phyloP scores from a whole-genome alignment of 2,329 filamentous ascomycete genomes.

The Aaosphaeria arxii region DNA sequence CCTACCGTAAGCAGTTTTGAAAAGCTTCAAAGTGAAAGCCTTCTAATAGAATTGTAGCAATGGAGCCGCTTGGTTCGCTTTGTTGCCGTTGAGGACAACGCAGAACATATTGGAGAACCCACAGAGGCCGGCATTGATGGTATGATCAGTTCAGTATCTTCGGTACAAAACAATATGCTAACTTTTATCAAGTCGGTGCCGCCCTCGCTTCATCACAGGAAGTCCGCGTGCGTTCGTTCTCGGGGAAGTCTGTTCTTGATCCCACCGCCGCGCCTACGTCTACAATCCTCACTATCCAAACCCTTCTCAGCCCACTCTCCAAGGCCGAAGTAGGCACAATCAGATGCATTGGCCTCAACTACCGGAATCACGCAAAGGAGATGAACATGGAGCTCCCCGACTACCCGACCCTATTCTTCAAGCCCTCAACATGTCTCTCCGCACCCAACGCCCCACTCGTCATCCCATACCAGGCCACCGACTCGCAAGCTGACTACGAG shows the following conservation, averaged over 20 bases:
- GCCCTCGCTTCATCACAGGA: conserved; percentile 7
- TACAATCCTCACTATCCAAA: conserved; percentile 6
- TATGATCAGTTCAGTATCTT: conserved; percentile 1
- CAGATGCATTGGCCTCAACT: conserved; percentile 47
- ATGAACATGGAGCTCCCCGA: conserved; percentile 12
- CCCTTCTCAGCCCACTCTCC: conserved; percentile 33
- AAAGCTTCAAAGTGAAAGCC: too few relatives aligned
- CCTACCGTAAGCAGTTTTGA: too few relatives aligned
- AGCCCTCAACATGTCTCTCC: conserved; percentile 12
- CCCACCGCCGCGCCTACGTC: conserved; percentile 3
- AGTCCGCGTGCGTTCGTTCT: conserved; percentile 8
- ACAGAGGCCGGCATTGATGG: conserved; percentile 8
- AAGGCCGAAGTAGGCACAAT: conserved; percentile 39
- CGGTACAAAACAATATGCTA: background rate
- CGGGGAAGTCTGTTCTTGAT: conserved; percentile 6
- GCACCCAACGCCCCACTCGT: conserved; percentile 9
- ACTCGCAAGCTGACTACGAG: conserved; percentile 16
- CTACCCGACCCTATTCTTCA: conserved; percentile 16
- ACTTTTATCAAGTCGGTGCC: conserved; percentile 4
- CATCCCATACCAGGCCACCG: conserved; percentile 11
- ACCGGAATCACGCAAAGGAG: conserved; percentile 15
- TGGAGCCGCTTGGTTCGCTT: conserved; percentile 14
- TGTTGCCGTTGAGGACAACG: conserved; percentile 11
- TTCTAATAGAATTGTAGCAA: background rate
- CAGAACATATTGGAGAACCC: conserved; percentile 13